phyloP scores from a whole-genome alignment of 2,329 filamentous ascomycete genomes.

The Diaporthe sp. region DNA sequence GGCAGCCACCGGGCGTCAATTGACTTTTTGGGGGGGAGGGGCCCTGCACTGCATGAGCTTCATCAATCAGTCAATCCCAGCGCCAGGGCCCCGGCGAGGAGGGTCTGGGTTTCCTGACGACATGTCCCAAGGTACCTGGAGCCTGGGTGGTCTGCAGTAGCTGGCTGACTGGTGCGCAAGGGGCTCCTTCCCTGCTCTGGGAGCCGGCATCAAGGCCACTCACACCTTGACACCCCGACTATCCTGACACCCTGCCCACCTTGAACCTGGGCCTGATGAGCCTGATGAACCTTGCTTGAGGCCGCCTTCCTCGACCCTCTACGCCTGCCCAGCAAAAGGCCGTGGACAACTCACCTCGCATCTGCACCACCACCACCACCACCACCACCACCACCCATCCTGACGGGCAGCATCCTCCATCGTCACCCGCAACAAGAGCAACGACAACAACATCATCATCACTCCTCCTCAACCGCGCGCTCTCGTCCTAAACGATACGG shows the following conservation, averaged over 20 bases:
- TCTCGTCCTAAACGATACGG: neutral
- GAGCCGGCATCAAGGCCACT: no score
- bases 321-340: conserved; percentile 42
- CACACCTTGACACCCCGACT: neutral
- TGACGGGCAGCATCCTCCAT: conserved; percentile 1
- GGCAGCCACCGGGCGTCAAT: conserved; percentile 16
- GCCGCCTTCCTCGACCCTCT: neutral
- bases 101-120: conserved; percentile 14
- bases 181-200: conserved; percentile 13
- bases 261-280: no score
- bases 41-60: conserved; percentile 23
- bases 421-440: neutral
- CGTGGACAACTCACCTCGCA: conserved; percentile 57
- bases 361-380: conserved; percentile 45
- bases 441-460: neutral
- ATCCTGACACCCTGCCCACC: neutral
- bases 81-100: conserved; percentile 7
- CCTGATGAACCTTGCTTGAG: neutral
- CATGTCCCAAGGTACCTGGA: no score
- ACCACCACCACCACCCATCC: neutral
- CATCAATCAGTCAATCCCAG: neutral
- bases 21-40: conserved; percentile 27
- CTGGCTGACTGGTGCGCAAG: conserved; percentile 14
- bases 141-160: conserved; percentile 28
- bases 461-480: neutral